These are phyloP conservation scores for Arabidopsis arenosa DNA, from an alignment of 345 rosid species.

Conservation along the genomic window DNA sequence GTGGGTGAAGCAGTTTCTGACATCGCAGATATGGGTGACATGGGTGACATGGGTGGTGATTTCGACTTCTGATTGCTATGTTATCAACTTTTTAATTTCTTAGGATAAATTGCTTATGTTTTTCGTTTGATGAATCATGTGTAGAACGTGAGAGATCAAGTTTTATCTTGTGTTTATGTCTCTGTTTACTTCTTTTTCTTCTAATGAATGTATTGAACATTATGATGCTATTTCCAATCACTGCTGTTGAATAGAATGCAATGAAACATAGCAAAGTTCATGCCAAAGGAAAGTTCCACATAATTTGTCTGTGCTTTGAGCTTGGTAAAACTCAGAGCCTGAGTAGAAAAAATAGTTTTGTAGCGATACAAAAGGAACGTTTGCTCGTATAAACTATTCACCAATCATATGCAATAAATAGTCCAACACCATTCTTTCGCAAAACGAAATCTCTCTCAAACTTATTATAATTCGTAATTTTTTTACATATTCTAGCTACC, in stretches of 20 bases:
- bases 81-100: slow-evolving; percentile 15
- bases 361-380: background rate
- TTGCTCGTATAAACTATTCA: background rate
- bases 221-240: background rate
- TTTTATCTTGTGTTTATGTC: slow-evolving; percentile 25
- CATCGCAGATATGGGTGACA: slow-evolving; percentile 35
- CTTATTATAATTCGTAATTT: background rate
- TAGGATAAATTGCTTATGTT: slow-evolving; percentile 8
- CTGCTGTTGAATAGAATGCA: slow-evolving; percentile 6
- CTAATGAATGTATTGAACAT: slow-evolving; percentile 14
- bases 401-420: too few relatives aligned
- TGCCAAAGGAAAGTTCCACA: background rate
- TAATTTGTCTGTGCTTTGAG: background rate
- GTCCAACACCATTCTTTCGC: too few relatives aligned
- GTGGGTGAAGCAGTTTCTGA: slow-evolving; percentile 46
- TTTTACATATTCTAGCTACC: background rate
- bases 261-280: background rate
- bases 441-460: too few relatives aligned
- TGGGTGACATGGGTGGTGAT: slow-evolving; percentile 46
- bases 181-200: slow-evolving; percentile 13
- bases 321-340: background rate
- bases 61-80: slow-evolving; percentile 42
- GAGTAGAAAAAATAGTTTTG: background rate
- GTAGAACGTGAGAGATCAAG: slow-evolving; percentile 17
- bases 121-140: slow-evolving; percentile 23